Base-by-base conservation (phyloP, 2,329 filamentous ascomycete species). In the Leptographium procerum region DNA sequence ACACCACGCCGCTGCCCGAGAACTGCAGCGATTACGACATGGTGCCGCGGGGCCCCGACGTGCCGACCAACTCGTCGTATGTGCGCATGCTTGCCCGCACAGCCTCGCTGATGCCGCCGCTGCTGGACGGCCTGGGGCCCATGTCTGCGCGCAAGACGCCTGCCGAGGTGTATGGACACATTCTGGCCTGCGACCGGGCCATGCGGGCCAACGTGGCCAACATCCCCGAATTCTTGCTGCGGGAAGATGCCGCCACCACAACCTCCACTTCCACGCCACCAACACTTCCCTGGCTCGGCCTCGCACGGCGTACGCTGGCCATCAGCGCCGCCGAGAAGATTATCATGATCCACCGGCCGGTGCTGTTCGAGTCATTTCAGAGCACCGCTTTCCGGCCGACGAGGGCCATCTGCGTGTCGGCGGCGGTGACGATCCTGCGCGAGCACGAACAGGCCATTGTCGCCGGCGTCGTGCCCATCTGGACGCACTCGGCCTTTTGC, bases 261-360 rank as follows among this genome's bases (percentile, higher is more conserved):
- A 16, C 45, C 5, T 1, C 51, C 1, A 16, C 40, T 8, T 13
- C 29, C 1, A 19, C 8, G 8, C 1, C 31, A 6, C 14, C 43
- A 4, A 2, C 62, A 24, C 64, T 65, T 1, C 64, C 65, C 1
- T 72, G 70, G 70, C 63, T 71, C 16, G 63, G 65, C 0, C 67
- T 62, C 13, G 70, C 70, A 4, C 66, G 69, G 7, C 66, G 67
- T 24, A 72, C 69, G 50, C 64, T 72, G 10, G 68, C 70, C 7
- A 72, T 72, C 45, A 70, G 68, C 0, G 68, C 69, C 3, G 69
- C 70, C 2, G 70, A 72, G 48, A 72, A 71, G 57, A 70, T 71
- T 53, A 71, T 72, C 58, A 70, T 71, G 67, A 70, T 72, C 33
- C 70, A 72, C 60, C 68, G 70, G 3, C 66, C 69, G 0, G 67